A percentile compares a stretch with the other conserved stretches of the same genome.
Conservation (phyloP, 352 stramenopile genomes). For the Phytopythium helicoides region DNA sequence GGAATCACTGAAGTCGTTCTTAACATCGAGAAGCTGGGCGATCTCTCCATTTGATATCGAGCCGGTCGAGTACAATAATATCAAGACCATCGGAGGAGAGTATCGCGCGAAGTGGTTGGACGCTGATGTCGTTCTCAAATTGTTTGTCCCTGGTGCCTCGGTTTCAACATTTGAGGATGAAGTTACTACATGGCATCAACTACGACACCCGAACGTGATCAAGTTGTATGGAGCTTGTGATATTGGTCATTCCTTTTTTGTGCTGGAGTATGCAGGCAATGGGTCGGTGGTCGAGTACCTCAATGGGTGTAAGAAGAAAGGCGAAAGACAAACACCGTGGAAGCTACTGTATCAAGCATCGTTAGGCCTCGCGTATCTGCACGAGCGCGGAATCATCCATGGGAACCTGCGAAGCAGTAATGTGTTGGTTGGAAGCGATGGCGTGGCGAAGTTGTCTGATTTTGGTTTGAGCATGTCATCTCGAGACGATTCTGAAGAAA, state of each 20-base stretch:
- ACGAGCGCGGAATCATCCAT: constrained; percentile 18
- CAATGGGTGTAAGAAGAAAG: neutral
- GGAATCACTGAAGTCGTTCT: neutral
- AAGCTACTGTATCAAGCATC: constrained; percentile 18
- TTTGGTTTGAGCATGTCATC: constrained; percentile 2
- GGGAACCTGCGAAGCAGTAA: constrained; percentile 8
- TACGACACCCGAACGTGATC: constrained; percentile 16
- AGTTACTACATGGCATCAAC: constrained; percentile 11
- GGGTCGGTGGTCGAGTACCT: constrained; percentile 12
- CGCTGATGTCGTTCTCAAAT: constrained; percentile 1
- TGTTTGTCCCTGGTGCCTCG: neutral
- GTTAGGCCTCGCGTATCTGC: constrained; percentile 25
- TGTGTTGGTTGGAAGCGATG: constrained; percentile 9
- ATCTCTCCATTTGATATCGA: constrained; percentile 4
- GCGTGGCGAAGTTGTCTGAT: constrained; percentile 8
- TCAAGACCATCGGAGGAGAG: neutral
- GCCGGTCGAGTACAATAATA: neutral
- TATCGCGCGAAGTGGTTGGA: constrained; percentile 5
- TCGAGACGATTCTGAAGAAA: neutral
- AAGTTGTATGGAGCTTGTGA: constrained; percentile 15
- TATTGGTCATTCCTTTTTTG: constrained; percentile 10
- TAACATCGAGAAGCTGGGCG: neutral
- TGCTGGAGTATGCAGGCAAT: constrained; percentile 9
- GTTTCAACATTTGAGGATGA: constrained; percentile 1
- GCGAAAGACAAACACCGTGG: neutral